These are phyloP conservation scores for Globisporangium spinosum DNA, from an alignment of 352 stramenopile genomes.

Conservation along the genomic window DNA sequence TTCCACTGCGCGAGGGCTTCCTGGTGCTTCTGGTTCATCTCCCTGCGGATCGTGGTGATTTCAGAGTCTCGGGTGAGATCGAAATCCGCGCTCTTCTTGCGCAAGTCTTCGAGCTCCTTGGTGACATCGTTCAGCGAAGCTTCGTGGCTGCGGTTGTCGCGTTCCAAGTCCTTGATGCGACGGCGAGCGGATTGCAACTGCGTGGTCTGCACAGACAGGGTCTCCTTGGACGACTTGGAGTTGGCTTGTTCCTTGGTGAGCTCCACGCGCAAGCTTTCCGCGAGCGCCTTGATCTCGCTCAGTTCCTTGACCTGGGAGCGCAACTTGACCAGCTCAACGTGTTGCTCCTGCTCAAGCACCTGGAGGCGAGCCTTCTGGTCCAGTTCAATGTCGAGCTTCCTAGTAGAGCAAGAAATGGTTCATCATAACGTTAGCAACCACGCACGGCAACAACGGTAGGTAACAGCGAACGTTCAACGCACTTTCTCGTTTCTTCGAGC, in stretches of 20 bases:
- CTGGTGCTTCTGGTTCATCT: conserved; percentile 76
- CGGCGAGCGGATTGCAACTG: conserved; percentile 59
- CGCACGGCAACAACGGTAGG: not conserved
- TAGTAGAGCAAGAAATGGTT: conserved; percentile 12
- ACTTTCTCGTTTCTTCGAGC: conserved; percentile 77
- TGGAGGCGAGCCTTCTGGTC: conserved; percentile 71
- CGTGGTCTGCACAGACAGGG: conserved; percentile 63
- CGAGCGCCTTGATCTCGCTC: conserved; percentile 49
- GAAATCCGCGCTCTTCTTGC: conserved; percentile 72
- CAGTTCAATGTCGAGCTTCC: conserved; percentile 71
- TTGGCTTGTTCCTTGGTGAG: conserved; percentile 59
- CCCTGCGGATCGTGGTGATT: conserved; percentile 63
- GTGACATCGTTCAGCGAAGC: conserved; percentile 50
- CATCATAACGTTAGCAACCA: not conserved
- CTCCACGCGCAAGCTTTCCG: conserved; percentile 47
- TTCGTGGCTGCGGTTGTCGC: conserved; percentile 47
- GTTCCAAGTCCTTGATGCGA: conserved; percentile 71
- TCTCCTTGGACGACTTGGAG: conserved; percentile 70
- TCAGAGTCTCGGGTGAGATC: conserved; percentile 66
- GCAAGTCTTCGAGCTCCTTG: conserved; percentile 65
- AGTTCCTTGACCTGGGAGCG: conserved; percentile 69
- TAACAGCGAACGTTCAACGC: conserved; percentile 1
- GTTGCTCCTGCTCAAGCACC: conserved; percentile 75
- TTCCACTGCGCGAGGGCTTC: conserved; percentile 73
- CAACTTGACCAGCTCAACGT: conserved; percentile 73